A percentile compares a stretch with the other conserved stretches of the same genome.
These are phyloP conservation scores for Alternaria triticimaculans DNA, from an alignment of 2,329 filamentous ascomycete species.

Conservation along the genomic window DNA sequence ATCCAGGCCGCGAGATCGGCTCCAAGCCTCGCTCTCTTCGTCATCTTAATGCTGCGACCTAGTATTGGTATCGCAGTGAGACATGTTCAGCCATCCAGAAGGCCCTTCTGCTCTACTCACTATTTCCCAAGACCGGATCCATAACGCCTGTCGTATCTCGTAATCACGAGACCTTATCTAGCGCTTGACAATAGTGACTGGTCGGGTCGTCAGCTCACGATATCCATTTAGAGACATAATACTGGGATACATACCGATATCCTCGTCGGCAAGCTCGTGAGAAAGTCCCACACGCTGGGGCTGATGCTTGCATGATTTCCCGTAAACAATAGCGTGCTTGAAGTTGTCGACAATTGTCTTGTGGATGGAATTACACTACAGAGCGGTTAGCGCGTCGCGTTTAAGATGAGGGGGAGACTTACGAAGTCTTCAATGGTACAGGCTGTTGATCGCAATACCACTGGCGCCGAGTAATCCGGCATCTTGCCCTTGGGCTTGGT, in stretches of 20 bases:
- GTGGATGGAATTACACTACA: conserved; percentile 94
- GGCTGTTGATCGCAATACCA: conserved; percentile 81
- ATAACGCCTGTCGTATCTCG: conserved; percentile 26
- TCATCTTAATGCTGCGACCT: conserved; percentile 37
- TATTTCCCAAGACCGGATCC: conserved; percentile 26
- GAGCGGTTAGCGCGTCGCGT: conserved; percentile 45
- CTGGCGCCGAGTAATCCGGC: conserved; percentile 90
- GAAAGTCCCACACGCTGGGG: conserved; percentile 90
- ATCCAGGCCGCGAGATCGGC: conserved; percentile 39
- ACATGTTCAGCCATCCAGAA: conserved; percentile 40
- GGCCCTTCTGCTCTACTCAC: conserved; percentile 34
- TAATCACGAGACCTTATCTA: conserved; percentile 33
- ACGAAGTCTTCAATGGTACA: conserved; percentile 98
- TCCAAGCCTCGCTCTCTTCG: conserved; percentile 37
- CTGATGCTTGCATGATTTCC: conserved; percentile 98
- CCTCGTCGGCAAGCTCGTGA: conserved; percentile 94
- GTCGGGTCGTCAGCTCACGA: conserved; percentile 32
- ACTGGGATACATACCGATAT: conserved; percentile 75
- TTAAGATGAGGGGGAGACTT: conserved; percentile 54
- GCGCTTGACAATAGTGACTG: conserved; percentile 54
- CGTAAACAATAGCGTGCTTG: conserved; percentile 94
- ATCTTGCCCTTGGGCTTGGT: conserved; percentile 96
- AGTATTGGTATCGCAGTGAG: conserved; percentile 39
- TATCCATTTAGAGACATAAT: conserved; percentile 13
- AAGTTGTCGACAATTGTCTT: conserved; percentile 96